Evolutionary conservation across 306 rosid genomes (phyloP).

Genomic region (Vigna radiata): DNA sequence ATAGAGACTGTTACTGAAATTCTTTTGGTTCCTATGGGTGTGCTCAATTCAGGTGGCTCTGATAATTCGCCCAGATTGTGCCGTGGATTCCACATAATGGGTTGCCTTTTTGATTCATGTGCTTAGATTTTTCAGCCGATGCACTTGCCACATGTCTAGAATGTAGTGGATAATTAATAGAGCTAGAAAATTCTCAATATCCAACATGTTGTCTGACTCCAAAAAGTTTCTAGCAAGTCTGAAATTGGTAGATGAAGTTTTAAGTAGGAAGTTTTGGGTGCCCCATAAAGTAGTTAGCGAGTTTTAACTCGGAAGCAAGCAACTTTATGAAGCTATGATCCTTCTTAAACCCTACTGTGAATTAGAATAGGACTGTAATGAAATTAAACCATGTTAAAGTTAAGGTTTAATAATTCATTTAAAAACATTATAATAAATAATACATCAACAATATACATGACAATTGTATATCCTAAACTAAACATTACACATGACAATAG

Average conservation of each 20-base stretch:
- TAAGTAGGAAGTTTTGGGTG: background rate
- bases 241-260: background rate
- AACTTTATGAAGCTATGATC: no score
- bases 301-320: no score
- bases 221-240: background rate
- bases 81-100: background rate
- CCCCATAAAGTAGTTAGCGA: background rate
- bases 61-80: background rate
- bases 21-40: constrained; percentile 1
- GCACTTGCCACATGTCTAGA: background rate
- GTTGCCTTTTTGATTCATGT: background rate
- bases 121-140: background rate
- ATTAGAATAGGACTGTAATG: no score
- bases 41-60: background rate
- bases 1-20: background rate
- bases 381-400: no score
- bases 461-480: no score
- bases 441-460: no score
- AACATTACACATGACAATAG: no score
- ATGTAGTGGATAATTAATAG: background rate
- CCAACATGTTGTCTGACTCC: background rate
- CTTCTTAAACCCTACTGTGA: no score
- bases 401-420: no score
- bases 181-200: background rate
- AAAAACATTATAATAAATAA: no score